Evolutionary conservation across 1,284 basidiomycete genomes (phyloP).

Genomic region (Exsudoporus floridanus): DNA sequence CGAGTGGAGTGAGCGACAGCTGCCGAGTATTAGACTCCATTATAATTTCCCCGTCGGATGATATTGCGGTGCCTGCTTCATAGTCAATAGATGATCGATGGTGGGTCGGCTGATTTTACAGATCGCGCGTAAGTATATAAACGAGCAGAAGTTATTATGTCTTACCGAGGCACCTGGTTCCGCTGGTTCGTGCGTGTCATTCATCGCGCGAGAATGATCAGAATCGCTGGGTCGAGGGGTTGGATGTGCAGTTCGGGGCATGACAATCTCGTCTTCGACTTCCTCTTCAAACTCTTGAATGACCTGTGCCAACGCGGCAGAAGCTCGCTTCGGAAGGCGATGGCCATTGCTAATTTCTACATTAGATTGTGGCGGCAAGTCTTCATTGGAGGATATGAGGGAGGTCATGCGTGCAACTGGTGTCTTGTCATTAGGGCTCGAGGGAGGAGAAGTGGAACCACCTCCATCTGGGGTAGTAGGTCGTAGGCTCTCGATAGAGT

Average conservation of each 20-base stretch:
- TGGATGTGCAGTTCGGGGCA: constrained; percentile 59
- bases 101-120: constrained; percentile 18
- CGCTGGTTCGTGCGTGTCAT: constrained; percentile 19
- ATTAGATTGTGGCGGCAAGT: constrained; percentile 20
- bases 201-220: constrained; percentile 23
- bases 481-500: constrained; percentile 47
- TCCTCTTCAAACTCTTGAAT: constrained; percentile 72
- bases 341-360: constrained; percentile 29
- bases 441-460: constrained; percentile 42
- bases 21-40: constrained; percentile 47
- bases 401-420: constrained; percentile 42
- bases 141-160: constrained; percentile 3
- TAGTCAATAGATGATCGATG: constrained; percentile 37
- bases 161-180: constrained; percentile 28
- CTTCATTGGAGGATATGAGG: constrained; percentile 34
- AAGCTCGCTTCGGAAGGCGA: constrained; percentile 56
- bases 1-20: constrained; percentile 51
- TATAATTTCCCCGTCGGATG: constrained; percentile 54
- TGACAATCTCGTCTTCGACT: constrained; percentile 67
- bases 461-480: constrained; percentile 55
- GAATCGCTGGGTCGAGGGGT: constrained; percentile 38
- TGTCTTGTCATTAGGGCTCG: constrained; percentile 50
- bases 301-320: constrained; percentile 65
- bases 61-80: constrained; percentile 68
- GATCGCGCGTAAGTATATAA: constrained; percentile 15